Evolutionary conservation across 164 flowering plant genomes (phyloP).

Genomic region (Stephania yunnanensis): DNA sequence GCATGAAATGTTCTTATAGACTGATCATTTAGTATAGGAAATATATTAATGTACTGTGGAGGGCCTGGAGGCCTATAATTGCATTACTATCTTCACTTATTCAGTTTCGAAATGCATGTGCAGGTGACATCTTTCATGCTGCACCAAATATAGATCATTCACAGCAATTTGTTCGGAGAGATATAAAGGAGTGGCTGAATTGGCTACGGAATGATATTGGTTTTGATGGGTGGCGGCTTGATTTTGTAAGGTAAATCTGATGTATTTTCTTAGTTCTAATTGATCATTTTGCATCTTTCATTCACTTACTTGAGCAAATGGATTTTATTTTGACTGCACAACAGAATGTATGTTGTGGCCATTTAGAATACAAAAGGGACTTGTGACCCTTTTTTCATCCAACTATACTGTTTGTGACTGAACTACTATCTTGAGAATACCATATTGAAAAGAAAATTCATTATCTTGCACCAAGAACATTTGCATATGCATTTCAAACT

Average conservation of each 20-base stretch:
- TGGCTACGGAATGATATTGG: slow-evolving; percentile 58
- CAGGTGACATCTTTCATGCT: slow-evolving; percentile 61
- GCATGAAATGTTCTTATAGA: neutral
- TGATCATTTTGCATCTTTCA: neutral
- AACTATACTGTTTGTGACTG: neutral
- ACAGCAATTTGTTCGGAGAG: slow-evolving; percentile 51
- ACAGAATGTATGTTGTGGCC: neutral
- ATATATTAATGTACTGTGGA: too few species aligned
- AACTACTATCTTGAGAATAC: neutral
- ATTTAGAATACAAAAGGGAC: neutral
- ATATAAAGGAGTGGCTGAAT: slow-evolving; percentile 51
- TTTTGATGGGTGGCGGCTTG: slow-evolving; percentile 69
- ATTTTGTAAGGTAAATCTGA: slow-evolving; percentile 45
- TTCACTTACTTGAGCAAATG: neutral
- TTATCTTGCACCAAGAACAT: neutral
- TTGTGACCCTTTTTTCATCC: neutral
- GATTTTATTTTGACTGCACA: neutral
- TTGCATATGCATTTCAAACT: neutral
- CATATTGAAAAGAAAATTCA: neutral
- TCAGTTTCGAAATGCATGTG: neutral
- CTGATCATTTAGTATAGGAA: neutral
- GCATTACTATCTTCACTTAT: neutral
- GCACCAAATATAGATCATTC: slow-evolving; percentile 66
- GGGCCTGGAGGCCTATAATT: neutral
- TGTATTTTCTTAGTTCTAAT: neutral